A percentile compares a stretch with the other conserved stretches of the same genome.
Evolutionary conservation across 495 filamentous ascomycete species (phyloP).

Genomic region (Aspergillus heteromorphus): DNA sequence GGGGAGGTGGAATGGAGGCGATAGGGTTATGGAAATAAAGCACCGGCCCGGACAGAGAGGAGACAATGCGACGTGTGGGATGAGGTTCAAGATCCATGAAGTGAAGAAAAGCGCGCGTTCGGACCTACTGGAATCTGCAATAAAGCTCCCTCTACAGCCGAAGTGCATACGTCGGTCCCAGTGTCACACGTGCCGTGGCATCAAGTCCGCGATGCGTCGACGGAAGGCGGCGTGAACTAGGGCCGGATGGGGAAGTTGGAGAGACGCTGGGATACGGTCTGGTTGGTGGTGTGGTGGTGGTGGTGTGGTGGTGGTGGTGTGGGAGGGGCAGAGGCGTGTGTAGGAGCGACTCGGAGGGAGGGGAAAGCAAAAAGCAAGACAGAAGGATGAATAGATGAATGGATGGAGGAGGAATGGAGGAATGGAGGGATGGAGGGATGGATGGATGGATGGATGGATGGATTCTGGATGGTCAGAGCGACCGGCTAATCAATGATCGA

Average conservation of each 20-base stretch:
- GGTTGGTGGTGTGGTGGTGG: neutral
- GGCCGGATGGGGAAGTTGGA: neutral
- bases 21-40: neutral
- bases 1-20: neutral
- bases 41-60: too few species aligned
- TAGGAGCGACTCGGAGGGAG: neutral
- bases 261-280: too few species aligned
- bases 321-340: neutral
- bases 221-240: neutral
- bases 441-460: neutral
- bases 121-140: neutral
- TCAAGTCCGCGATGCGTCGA: neutral
- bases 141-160: neutral
- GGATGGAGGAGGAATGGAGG: too few species aligned
- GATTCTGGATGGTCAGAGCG: slow-evolving; percentile 1
- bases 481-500: slow-evolving; percentile 19
- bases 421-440: neutral
- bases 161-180: neutral
- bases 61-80: too few species aligned
- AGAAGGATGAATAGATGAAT: neutral
- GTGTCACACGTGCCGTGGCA: slow-evolving; percentile 1
- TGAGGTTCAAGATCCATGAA: neutral
- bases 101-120: neutral
- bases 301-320: neutral
- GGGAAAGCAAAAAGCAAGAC: too few species aligned